These are phyloP conservation scores for Globisporangium spinosum DNA, from an alignment of 352 stramenopile genomes.

Conservation along the genomic window DNA sequence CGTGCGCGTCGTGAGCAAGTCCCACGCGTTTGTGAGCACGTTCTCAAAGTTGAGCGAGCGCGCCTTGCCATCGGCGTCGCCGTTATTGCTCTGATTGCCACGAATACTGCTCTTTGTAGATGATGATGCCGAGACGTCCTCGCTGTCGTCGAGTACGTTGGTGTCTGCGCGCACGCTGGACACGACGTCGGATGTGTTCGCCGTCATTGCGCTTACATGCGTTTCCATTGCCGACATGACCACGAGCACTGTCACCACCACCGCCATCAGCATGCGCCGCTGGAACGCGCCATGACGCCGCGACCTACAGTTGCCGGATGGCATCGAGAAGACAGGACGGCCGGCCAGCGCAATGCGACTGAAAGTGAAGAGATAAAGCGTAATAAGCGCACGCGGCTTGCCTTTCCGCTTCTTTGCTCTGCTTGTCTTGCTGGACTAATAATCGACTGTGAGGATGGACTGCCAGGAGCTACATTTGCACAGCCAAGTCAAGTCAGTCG, in stretches of 20 bases:
- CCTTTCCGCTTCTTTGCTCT: background rate
- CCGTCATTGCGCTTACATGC: constrained; percentile 2
- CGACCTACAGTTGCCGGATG: background rate
- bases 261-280: background rate
- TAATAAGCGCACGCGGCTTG: background rate
- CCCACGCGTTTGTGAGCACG: constrained; percentile 2
- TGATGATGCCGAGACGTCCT: background rate
- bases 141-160: constrained; percentile 7
- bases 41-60: constrained; percentile 2
- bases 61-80: background rate
- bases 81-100: background rate
- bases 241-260: background rate
- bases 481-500: background rate
- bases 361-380: background rate
- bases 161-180: constrained; percentile 10
- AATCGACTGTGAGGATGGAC: background rate
- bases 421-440: background rate
- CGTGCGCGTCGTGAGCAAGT: constrained; percentile 10
- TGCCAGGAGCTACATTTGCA: background rate
- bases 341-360: background rate
- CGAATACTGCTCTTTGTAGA: background rate
- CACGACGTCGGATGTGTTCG: constrained; percentile 2
- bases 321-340: constrained; percentile 8
- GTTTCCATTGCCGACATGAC: background rate
- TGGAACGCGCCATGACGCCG: constrained; percentile 1